Percentiles rank a stretch among this genome's conserved stretches.
Evolutionary conservation across 495 filamentous ascomycete genomes (phyloP).

Genomic region (Thermochaetoides thermophila): DNA sequence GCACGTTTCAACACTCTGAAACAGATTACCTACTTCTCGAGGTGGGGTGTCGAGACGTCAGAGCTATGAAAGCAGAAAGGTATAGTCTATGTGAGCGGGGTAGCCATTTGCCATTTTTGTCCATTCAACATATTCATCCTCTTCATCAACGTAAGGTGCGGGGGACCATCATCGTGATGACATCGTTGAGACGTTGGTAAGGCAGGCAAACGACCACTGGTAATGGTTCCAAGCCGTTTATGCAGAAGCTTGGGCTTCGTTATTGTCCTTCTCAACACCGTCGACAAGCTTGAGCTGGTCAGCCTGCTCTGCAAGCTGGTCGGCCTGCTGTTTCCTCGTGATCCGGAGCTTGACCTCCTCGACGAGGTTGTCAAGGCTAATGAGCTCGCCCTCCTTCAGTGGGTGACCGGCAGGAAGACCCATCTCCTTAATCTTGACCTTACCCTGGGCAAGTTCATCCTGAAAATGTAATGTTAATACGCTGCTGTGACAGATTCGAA

Average conservation of each 20-base stretch:
- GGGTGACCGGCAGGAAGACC: slow-evolving; percentile 64
- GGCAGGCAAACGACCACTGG: too few species aligned
- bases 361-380: slow-evolving; percentile 45
- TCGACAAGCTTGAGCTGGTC: slow-evolving; percentile 25
- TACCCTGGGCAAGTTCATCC: slow-evolving; percentile 61
- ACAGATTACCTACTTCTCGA: too few species aligned
- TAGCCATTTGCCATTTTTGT: too few species aligned
- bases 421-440: slow-evolving; percentile 74
- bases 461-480: slow-evolving; percentile 17
- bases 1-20: too few species aligned
- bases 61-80: too few species aligned
- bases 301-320: slow-evolving; percentile 20
- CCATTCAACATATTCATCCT: too few species aligned
- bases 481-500: too few species aligned
- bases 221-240: slow-evolving; percentile 5
- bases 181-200: too few species aligned
- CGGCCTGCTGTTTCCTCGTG: slow-evolving; percentile 24
- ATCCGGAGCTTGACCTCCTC: slow-evolving; percentile 38
- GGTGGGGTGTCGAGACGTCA: too few species aligned
- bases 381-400: slow-evolving; percentile 71
- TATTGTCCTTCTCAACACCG: slow-evolving; percentile 19
- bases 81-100: too few species aligned
- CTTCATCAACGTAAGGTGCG: too few species aligned
- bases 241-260: slow-evolving; percentile 8
- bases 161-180: too few species aligned